Evolutionary conservation across 2,329 filamentous ascomycete genomes (phyloP), one percentile per base, ranked within the genome.

Genomic region (Pseudogymnoascus pannorum): DNA sequence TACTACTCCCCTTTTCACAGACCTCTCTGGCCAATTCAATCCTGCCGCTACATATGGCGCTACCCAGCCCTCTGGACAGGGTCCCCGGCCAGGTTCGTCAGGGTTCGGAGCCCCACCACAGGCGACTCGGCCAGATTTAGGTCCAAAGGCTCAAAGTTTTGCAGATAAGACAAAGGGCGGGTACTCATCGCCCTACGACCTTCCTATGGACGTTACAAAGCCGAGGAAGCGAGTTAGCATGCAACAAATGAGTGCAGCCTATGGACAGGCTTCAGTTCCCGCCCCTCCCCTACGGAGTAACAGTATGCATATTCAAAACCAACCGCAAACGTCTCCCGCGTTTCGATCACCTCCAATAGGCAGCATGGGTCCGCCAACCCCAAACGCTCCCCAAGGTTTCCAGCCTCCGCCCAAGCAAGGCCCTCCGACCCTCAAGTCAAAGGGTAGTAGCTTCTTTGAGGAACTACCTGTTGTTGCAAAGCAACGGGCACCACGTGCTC

Each of bases 151-250:
- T 1, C 86, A 95, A 72, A 97, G 93, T 74, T 99, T 96, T 74
- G 91, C 84, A 5, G 88, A 93, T 73, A 95, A 95, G 73, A 79
- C 91, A 2, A 97, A 96, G 75, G 90, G 90, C 61, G 92, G 93
- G 6, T 99, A 99, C 72, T 83, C 88, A 57, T 97, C 93, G 18
- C 94, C 94, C 0, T 99, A 97, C 69, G 95, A 99, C 75, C 79
- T 99, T 18, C 94, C 94, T 3, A 90, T 94, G 75, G 93, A 97
- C 60, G 82, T 99, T 29, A 83, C 88, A 26, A 88, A 88, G 67
- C 85, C 80, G 24, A 88, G 69, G 80, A 87, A 88, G 77, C 79
- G 87, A 59, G 73, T 78, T 5, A 85, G 82, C 69, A 79, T 82
- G 68, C 83, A 84, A 44, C 66, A 69, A 60, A 66, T 70, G 64